These are phyloP conservation scores for Fonsecaea erecta DNA, from an alignment of 2,329 filamentous ascomycete species.

Conservation along the genomic window DNA sequence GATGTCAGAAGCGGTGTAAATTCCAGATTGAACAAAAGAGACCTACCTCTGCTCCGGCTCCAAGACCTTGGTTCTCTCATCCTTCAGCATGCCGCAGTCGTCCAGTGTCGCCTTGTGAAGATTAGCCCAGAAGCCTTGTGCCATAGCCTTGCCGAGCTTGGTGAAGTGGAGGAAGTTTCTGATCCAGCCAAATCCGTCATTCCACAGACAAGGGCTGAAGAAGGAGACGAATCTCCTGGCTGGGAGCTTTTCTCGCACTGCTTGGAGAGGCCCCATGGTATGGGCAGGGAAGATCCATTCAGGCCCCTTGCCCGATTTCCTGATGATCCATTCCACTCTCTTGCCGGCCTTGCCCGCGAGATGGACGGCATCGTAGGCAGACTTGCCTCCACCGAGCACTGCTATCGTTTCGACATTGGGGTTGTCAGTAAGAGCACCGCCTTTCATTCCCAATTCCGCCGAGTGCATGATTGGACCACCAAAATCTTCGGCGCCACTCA, in stretches of 20 bases:
- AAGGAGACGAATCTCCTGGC: conserved; percentile 71
- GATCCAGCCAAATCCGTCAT: conserved; percentile 54
- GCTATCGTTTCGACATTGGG: conserved; percentile 52
- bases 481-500: conserved; percentile 55
- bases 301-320: conserved; percentile 49
- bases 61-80: conserved; percentile 51
- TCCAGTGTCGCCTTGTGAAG: conserved; percentile 56
- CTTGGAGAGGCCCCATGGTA: conserved; percentile 59
- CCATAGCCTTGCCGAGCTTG: conserved; percentile 55
- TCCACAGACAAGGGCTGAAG: conserved; percentile 77
- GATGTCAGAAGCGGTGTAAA: background rate
- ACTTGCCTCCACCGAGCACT: conserved; percentile 68
- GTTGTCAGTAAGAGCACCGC: conserved; percentile 47
- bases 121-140: conserved; percentile 58
- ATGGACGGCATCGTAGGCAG: conserved; percentile 68
- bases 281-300: conserved; percentile 42
- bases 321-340: conserved; percentile 52
- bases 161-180: conserved; percentile 58
- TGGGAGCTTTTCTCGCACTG: conserved; percentile 69
- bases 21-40: background rate
- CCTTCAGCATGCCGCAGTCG: conserved; percentile 53
- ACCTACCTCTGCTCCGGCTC: conserved; percentile 43
- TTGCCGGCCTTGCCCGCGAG: conserved; percentile 61
- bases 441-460: conserved; percentile 52
- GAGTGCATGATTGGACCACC: conserved; percentile 56